Conservation (phyloP, 2,329 filamentous ascomycete species). For the Diaporthe eres region DNA sequence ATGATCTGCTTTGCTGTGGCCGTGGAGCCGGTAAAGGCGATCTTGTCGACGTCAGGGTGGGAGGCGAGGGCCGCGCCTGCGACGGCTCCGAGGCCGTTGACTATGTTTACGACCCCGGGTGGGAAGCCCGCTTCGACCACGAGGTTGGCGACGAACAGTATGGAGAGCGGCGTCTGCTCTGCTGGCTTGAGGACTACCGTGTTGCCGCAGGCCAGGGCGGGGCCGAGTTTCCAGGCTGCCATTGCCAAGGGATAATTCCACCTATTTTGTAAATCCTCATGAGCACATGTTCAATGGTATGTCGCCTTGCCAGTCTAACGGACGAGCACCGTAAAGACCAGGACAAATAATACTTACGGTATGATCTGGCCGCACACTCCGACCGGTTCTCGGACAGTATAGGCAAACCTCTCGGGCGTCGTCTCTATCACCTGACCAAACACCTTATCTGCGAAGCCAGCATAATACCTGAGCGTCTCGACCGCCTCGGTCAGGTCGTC, state of each 20-base stretch:
- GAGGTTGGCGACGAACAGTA: constrained; percentile 74
- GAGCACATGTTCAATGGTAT: background rate
- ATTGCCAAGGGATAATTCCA: constrained; percentile 87
- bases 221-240: constrained; percentile 83
- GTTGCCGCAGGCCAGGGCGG: constrained; percentile 75
- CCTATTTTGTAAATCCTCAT: constrained; percentile 43
- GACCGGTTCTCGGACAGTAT: constrained; percentile 81
- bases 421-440: constrained; percentile 83
- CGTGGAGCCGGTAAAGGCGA: constrained; percentile 81
- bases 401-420: constrained; percentile 78
- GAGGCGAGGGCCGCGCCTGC: constrained; percentile 75
- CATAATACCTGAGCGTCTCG: constrained; percentile 78
- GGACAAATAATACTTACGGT: constrained; percentile 54
- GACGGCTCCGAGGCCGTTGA: constrained; percentile 77
- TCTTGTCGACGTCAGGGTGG: constrained; percentile 76
- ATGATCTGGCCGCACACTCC: constrained; percentile 85
- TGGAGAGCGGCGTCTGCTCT: constrained; percentile 75
- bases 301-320: background rate
- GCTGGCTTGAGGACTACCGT: constrained; percentile 75
- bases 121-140: constrained; percentile 82
- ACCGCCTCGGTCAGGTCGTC: constrained; percentile 70
- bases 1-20: constrained; percentile 78
- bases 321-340: background rate
- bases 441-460: constrained; percentile 84
- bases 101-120: constrained; percentile 80